phyloP scores from a whole-genome alignment of 768 basidiomycete species.

The Amanita polypyramis region DNA sequence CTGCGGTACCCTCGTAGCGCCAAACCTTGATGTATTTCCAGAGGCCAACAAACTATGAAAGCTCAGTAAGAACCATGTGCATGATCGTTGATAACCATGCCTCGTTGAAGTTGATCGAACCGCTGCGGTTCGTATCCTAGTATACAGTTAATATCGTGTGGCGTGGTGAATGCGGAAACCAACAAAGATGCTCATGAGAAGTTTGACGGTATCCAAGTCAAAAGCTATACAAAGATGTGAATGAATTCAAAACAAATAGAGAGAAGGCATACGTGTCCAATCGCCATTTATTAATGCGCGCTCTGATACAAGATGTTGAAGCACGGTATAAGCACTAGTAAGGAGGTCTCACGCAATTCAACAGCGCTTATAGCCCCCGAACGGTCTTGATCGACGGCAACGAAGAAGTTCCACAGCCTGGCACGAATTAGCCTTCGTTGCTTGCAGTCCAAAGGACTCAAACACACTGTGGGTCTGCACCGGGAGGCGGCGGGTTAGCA shows the following conservation, averaged over 20 bases:
- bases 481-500: constrained; percentile 41
- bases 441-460: neutral
- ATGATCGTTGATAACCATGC: constrained; percentile 19
- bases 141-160: neutral
- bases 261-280: constrained; percentile 52
- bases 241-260: neutral
- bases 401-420: constrained; percentile 71
- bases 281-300: constrained; percentile 48
- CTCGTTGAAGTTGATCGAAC: constrained; percentile 75
- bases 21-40: constrained; percentile 72
- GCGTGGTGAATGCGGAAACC: constrained; percentile 13
- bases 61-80: constrained; percentile 7
- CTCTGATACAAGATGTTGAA: constrained; percentile 21
- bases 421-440: neutral
- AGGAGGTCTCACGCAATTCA: constrained; percentile 51
- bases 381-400: constrained; percentile 55
- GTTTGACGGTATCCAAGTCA: constrained; percentile 79
- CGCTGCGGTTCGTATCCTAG: constrained; percentile 62
- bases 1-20: no score
- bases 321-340: neutral
- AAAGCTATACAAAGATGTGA: constrained; percentile 38
- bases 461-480: constrained; percentile 62
- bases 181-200: constrained; percentile 77
- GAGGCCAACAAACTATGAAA: constrained; percentile 52
- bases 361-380: constrained; percentile 54